phyloP scores from a whole-genome alignment of 2,329 filamentous ascomycete genomes.

The Ophiostoma quercus region DNA sequence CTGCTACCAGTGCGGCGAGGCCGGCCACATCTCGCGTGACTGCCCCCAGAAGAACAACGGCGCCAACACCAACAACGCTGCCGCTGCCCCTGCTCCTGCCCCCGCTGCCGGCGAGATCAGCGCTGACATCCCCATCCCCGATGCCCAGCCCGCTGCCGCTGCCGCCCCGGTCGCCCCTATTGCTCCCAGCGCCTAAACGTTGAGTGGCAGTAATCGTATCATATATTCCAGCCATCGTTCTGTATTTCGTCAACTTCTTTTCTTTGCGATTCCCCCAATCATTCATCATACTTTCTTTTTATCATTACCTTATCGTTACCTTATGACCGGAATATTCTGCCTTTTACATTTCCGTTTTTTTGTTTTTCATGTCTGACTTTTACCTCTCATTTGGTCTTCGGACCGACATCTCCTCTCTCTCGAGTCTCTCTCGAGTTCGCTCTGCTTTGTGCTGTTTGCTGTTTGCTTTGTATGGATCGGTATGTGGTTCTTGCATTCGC shows the following conservation, averaged over 20 bases:
- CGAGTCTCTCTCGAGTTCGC: background rate
- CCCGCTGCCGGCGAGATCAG: conserved; percentile 45
- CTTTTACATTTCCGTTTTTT: background rate
- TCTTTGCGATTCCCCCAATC: conserved; percentile 7
- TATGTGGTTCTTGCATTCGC: conserved; percentile 19
- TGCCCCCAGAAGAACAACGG: conserved; percentile 65
- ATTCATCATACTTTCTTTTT: background rate
- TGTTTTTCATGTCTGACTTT: background rate
- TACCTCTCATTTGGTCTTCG: background rate
- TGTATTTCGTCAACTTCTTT: background rate
- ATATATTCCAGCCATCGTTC: background rate
- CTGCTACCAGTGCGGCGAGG: conserved; percentile 95
- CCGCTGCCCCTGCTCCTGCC: conserved; percentile 9
- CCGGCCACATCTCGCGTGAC: conserved; percentile 92
- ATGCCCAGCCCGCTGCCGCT: conserved; percentile 42
- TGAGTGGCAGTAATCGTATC: background rate
- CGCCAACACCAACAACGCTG: conserved; percentile 13
- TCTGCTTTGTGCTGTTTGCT: background rate
- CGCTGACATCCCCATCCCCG: conserved; percentile 31
- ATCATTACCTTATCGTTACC: background rate
- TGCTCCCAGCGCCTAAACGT: conserved; percentile 36
- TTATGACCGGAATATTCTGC: background rate
- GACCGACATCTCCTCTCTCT: conserved; percentile 1
- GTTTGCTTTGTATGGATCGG: conserved; percentile 1
- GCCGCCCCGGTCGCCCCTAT: conserved; percentile 47